Base-by-base conservation (phyloP, 768 basidiomycete species). In the Vararia minispora region DNA sequence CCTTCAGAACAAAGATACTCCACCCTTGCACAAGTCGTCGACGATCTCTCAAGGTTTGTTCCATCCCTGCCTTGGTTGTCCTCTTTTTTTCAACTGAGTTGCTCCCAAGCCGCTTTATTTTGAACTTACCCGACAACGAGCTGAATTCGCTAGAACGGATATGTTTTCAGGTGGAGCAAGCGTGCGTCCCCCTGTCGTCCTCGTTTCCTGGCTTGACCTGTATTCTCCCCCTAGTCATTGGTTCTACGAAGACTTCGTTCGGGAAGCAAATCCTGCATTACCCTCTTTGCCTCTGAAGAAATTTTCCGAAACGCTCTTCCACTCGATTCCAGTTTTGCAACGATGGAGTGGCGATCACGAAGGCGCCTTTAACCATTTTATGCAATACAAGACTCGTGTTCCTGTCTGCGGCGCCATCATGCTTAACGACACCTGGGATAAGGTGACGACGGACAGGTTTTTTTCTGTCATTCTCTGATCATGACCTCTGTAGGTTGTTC, bases 191-290 rank as follows among this genome's bases (percentile, higher is more conserved):
- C 46, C 33, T 42, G 25, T 34, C 31, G 38, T 46, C 27, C 35
- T 33, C 44, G 29, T 18, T 35, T 24, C 41, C 42, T 37, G 26
- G 30, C 43, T 26, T 42, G 34, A 43, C 35, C 40, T 41, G 44
- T 33, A 47, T 47, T 14, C 46, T 43, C 35, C 34, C 17, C 30
- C 7, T 54, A 95, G 92, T n/a, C 94, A 97, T 57, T 99, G 94
- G 94, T 99, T 88, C 59, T 99, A 99, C 52, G 95, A 98, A 66
- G 95, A 99, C 58, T 98, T 95, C 51, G 79, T 98, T 46, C 85
- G 95, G 29, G 90, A 92, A 56, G 75, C 85, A 59, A 85, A 90
- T 41, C 79, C 81, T 7, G 74, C 76, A 42, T 78, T 97, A 29
- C 94, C 90, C 1, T 84, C 90, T 1, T 67, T 90, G 43, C 76